Evolutionary conservation across 2,329 filamentous ascomycete genomes (phyloP), one percentile per base, ranked within the genome.

Genomic region (Penicillium freii): DNA sequence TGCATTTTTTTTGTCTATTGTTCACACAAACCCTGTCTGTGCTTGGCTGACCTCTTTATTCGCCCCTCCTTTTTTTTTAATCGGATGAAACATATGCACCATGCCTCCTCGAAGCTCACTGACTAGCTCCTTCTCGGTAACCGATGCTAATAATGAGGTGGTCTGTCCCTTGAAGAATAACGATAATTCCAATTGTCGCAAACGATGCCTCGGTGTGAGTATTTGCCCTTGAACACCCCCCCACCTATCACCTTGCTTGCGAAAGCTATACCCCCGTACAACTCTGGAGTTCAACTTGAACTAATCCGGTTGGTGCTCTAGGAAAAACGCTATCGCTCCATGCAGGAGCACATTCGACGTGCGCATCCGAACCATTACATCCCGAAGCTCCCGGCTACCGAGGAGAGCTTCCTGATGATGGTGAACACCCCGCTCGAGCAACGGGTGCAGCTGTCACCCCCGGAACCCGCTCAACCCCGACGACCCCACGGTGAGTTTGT

Each of bases 331-430:
- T 99, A 92, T 80, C 92, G 94, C 76, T 97, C 93, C 62, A 97
- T 99, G 91, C 94, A 97, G 79, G 94, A 99, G 84, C 94, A 99
- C 73, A 97, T 99, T 71, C 91, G 94, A 70, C 88, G 94, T 76
- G 93, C 94, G 66, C 94, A 99, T 75, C 93, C 93, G 60, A 92
- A 96, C 75, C 89, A 97, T 76, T 97, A 97, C 79, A 96, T 99
- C 69, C 88, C 94, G 49, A 97, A 97, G 84, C 89, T 97, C 68
- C 93, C 94, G 66, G 94, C 94, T 48, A 99, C 93, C 67, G 93
- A 97, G 77, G 93, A 97, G 79, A 97, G 92, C 86, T 97, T 99
- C 78, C 81, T 90, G 71, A 82, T 96, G 75, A 97, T 97, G 94
- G 91, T 97, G 76, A 95, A 87, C 75, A 92, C 91, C 65, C 89